These are phyloP conservation scores for Calonectria pauciramosa DNA, from an alignment of 2,329 filamentous ascomycete genomes.

Conservation along the genomic window DNA sequence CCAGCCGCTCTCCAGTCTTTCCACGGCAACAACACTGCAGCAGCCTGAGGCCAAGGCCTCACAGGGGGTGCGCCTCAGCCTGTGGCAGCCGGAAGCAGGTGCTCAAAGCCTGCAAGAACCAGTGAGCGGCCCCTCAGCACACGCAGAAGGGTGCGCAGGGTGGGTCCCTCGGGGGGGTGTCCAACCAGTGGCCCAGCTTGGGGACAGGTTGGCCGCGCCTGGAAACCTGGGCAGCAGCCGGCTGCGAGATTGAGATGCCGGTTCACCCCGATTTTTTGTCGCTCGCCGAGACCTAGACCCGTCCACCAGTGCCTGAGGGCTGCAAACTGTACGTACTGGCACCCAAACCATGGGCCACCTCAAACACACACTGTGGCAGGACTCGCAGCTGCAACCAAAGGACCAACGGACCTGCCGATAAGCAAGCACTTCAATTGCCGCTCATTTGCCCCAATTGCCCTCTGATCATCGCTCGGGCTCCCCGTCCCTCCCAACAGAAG, in stretches of 20 bases:
- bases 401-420: slow-evolving; percentile 14
- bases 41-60: slow-evolving; percentile 51
- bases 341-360: not conserved
- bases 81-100: slow-evolving; percentile 38
- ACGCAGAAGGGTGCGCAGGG: slow-evolving; percentile 30
- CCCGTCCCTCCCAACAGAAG: not conserved
- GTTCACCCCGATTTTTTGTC: slow-evolving; percentile 53
- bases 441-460: slow-evolving; percentile 7
- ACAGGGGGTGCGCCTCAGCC: slow-evolving; percentile 31
- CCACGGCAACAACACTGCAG: slow-evolving; percentile 51
- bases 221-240: slow-evolving; percentile 30
- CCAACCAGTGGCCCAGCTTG: slow-evolving; percentile 35
- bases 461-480: slow-evolving; percentile 13
- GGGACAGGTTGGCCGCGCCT: slow-evolving; percentile 27
- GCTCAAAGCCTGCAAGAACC: slow-evolving; percentile 4
- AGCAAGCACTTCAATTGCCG: not conserved
- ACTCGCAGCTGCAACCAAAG: slow-evolving; percentile 8
- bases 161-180: slow-evolving; percentile 28
- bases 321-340: slow-evolving; percentile 20
- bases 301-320: slow-evolving; percentile 26
- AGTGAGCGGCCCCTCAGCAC: slow-evolving; percentile 33
- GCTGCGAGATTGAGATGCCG: slow-evolving; percentile 50
- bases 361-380: slow-evolving; percentile 15
- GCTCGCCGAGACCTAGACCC: slow-evolving; percentile 49
- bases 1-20: slow-evolving; percentile 41